A percentile compares a stretch with the other conserved stretches of the same genome.
phyloP scores from a whole-genome alignment of 495 filamentous ascomycete species.

The Aspergillus heteromorphus region DNA sequence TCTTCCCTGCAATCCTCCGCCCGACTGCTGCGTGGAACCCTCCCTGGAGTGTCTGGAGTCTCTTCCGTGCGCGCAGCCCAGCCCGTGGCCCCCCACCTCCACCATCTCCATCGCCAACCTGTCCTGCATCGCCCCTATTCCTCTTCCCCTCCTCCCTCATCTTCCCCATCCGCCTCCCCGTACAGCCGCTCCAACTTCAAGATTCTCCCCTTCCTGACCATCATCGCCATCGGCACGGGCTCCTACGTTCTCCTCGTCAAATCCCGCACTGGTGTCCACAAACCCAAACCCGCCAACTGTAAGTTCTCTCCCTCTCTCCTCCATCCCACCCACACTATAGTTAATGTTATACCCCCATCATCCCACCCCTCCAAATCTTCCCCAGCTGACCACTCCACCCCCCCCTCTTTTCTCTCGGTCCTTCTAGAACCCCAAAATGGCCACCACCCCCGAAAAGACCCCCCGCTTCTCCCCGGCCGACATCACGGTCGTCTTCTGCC shows the following conservation, averaged over 20 bases:
- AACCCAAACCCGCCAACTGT: slow-evolving; percentile 12
- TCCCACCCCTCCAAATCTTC: not conserved
- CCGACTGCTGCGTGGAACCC: not conserved
- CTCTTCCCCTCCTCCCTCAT: slow-evolving; percentile 4
- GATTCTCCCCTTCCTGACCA: slow-evolving; percentile 59
- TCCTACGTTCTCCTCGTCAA: slow-evolving; percentile 60
- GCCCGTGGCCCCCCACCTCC: not conserved
- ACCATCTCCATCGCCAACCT: slow-evolving; percentile 2
- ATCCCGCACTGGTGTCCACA: slow-evolving; percentile 42
- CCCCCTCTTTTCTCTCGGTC: too few species aligned
- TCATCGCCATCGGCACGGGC: slow-evolving; percentile 53
- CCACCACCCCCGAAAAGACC: slow-evolving; percentile 18
- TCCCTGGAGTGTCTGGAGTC: too few species aligned
- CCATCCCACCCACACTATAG: too few species aligned
- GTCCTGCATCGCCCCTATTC: slow-evolving; percentile 10
- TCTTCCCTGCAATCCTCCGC: not conserved
- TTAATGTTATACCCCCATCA: too few species aligned
- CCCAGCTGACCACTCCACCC: not conserved
- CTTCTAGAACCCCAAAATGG: slow-evolving; percentile 1
- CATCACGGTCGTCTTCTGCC: slow-evolving; percentile 74
- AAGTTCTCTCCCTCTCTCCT: slow-evolving; percentile 4
- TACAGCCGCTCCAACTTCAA: slow-evolving; percentile 48
- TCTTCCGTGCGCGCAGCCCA: not conserved
- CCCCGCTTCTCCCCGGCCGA: slow-evolving; percentile 75
- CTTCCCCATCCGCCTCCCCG: slow-evolving; percentile 9